Evolutionary conservation across 352 stramenopile species (phyloP).

Genomic region (Globisporangium viniferum): DNA sequence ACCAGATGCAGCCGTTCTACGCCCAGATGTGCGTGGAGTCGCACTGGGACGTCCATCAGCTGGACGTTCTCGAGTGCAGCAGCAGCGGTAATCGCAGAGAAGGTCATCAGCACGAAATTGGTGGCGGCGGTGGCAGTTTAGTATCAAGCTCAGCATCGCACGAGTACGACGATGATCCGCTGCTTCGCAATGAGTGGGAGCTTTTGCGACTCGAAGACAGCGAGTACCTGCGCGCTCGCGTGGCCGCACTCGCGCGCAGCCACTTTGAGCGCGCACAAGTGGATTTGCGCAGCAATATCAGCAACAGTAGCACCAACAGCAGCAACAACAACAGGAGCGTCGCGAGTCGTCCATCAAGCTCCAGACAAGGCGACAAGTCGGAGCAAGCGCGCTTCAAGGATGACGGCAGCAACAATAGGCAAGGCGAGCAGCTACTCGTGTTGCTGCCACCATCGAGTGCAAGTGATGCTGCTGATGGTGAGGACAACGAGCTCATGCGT

Average conservation of each 20-base stretch:
- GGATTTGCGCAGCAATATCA: constrained; percentile 12
- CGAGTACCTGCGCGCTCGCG: constrained; percentile 30
- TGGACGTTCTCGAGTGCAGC: constrained; percentile 13
- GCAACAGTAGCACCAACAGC: background rate
- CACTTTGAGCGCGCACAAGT: constrained; percentile 41
- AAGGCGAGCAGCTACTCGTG: constrained; percentile 6
- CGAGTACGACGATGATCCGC: constrained; percentile 25
- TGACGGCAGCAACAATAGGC: background rate
- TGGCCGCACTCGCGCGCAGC: constrained; percentile 30
- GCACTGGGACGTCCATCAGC: constrained; percentile 19
- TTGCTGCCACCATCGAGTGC: background rate
- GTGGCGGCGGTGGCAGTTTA: background rate
- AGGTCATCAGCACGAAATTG: background rate
- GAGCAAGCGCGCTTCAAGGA: background rate
- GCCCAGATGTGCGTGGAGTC: background rate
- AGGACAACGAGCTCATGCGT: constrained; percentile 17
- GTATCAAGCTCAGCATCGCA: background rate
- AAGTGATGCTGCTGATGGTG: background rate
- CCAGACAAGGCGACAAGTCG: background rate
- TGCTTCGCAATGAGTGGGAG: constrained; percentile 40
- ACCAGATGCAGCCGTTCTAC: constrained; percentile 3
- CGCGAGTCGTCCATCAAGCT: background rate
- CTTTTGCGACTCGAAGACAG: constrained; percentile 32
- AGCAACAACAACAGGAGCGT: background rate
- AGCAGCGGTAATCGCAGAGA: background rate